Base-by-base conservation (phyloP, 2,329 filamentous ascomycete species). In the Chalaropsis ovoidea region DNA sequence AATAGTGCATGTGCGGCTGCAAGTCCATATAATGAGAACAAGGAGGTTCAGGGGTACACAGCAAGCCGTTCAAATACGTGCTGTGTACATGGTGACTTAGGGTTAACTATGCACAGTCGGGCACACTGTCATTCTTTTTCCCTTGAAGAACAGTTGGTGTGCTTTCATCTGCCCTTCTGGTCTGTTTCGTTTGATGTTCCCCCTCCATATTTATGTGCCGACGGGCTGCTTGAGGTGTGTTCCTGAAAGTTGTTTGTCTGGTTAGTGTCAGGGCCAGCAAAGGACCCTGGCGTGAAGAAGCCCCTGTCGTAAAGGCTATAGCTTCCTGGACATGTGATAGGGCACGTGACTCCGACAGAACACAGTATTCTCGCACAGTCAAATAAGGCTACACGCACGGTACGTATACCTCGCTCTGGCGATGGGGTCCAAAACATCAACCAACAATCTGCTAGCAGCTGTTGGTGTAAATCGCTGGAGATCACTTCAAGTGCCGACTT, bases 191-290 rank as follows among this genome's bases (percentile, higher is more conserved):
- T 58, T 39, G 54, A 35, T 58, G 54, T 19, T 39, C 8, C 24
- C 27, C n/a, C 15, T 27, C 47, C 47, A 24, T 52, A 19, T 52
- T 15, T 15, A 52, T 52, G 24, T 39, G 54, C 54, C 27, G 6
- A 39, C n/a, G 10, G 15, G 27, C 39, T 39, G n/a, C 54, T 58
- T 39, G 8, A 39, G 24, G 10, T 10, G 24, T 58, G 54, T 58
- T 58, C 54, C 54, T 58, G 27, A 39, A 58, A 39, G 54, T 17
- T 19, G 54, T n/a, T 19, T 58, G 54, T 10, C 27, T 58, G 27
- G 54, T 58, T 58, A 39, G 54, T 58, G 54, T 39, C 31, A n/a
- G 27, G 54, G 31, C 54, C 54, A 58, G 7, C 54, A 58, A 58
- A 58, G 54, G 54, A 58, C 54, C 54, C 54, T 39, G 27, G 54